phyloP scores from a whole-genome alignment of 768 basidiomycete genomes.

The Clitopilus hobsonii region DNA sequence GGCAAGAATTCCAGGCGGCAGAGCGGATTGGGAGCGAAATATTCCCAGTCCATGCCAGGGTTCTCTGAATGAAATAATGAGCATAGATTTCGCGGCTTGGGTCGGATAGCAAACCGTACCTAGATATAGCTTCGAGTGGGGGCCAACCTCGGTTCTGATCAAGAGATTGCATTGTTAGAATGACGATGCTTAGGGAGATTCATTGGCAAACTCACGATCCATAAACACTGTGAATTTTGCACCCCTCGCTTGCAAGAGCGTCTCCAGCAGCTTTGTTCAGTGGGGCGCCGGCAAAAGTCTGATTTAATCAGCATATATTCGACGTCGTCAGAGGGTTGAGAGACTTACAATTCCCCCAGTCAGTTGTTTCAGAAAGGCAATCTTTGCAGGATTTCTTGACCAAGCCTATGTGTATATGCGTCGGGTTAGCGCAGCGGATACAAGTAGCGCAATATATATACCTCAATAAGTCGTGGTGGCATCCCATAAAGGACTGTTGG shows the following conservation, averaged over 20 bases:
- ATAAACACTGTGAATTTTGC: conserved; percentile 23
- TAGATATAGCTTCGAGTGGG: conserved; percentile 5
- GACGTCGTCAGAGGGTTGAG: background rate
- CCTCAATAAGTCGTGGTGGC: conserved; percentile 20
- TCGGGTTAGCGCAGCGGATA: too few species aligned
- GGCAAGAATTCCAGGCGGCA: conserved; percentile 5
- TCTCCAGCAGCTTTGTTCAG: conserved; percentile 20
- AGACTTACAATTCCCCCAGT: conserved; percentile 14
- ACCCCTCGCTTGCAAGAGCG: conserved; percentile 9
- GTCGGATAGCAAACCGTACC: conserved; percentile 1
- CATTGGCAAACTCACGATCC: conserved; percentile 27
- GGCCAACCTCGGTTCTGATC: conserved; percentile 18
- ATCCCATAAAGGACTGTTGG: conserved; percentile 11
- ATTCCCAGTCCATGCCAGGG: conserved; percentile 7
- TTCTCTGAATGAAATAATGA: conserved; percentile 1
- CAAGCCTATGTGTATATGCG: conserved; percentile 15
- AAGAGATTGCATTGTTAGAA: background rate
- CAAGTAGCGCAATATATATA: too few species aligned
- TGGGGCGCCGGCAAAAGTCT: conserved; percentile 19
- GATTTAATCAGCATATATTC: background rate
- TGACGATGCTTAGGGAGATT: too few species aligned
- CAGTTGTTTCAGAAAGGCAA: conserved; percentile 13
- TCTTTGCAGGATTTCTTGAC: conserved; percentile 12
- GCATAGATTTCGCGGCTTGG: background rate
- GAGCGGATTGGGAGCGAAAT: conserved; percentile 4